Base-by-base conservation (phyloP, 495 filamentous ascomycete species). In the Wilcoxina mikolae region DNA sequence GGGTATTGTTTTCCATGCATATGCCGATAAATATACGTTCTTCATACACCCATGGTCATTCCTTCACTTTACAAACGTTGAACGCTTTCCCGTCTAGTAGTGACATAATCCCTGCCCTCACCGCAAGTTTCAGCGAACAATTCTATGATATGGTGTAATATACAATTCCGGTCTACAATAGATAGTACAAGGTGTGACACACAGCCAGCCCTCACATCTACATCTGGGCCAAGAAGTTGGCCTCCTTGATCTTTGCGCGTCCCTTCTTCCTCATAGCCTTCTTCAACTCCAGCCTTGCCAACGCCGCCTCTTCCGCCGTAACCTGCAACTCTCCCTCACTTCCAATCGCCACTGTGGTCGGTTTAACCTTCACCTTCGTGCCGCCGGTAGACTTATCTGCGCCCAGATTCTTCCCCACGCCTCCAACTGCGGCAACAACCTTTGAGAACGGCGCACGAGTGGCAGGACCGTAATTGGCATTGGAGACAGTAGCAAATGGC, bases 181-280 rank as follows among this genome's bases (percentile, higher is more conserved):
- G n/a, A n/a, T n/a, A n/a, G n/a, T n/a, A n/a, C n/a, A n/a, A n/a
- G n/a, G n/a, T n/a, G n/a, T n/a, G n/a, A n/a, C n/a, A n/a, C n/a
- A n/a, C n/a, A n/a, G n/a, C n/a, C n/a, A n/a, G n/a, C n/a, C 4
- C 4, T 18, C 47, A 10, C 2, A 3, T 45, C 25, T 54, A 54
- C 53, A 55, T 55, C 43, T 47, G 44, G 27, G 42, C 23, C 72
- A 98, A 76, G 77, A 91, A 98, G 72, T 98, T 98, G 53, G 62
- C 74, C 72, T 96, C 91, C 74, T 90, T 91, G 61, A 98, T 95
- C 60, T 72, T 75, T 57, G 75, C 80, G 63, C 84, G 78, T 64
- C 87, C 76, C 59, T 87, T 81, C 58, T 73, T 76, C 64, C 88
- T 74, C 73, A 86, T 75, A 7, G 79, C 75, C 67, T 75, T 78